Conservation (phyloP, 2,329 filamentous ascomycete genomes). For the Exophiala sp. region DNA sequence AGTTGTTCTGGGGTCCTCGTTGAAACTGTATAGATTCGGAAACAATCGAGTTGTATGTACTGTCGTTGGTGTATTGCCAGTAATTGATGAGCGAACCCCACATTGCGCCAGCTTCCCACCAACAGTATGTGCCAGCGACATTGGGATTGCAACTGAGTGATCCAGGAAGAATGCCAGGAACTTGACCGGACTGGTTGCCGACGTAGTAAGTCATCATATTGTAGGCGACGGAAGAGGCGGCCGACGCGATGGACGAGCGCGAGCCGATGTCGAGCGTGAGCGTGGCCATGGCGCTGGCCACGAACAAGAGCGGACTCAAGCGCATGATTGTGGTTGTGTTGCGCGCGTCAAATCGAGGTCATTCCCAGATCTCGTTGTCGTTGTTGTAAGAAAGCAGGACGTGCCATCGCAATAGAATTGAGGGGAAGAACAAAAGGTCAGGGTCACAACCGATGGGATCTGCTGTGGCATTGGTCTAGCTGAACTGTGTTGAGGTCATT, state of each 20-base stretch:
- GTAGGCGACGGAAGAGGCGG: conserved; percentile 36
- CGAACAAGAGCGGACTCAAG: background rate
- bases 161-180: conserved; percentile 39
- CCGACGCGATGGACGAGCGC: conserved; percentile 30
- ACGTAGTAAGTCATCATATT: conserved; percentile 41
- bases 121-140: conserved; percentile 34
- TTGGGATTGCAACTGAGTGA: conserved; percentile 33
- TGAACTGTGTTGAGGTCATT: too few relatives aligned
- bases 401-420: too few relatives aligned
- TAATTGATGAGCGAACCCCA: conserved; percentile 42
- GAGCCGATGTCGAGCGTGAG: conserved; percentile 13
- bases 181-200: conserved; percentile 36
- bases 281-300: conserved; percentile 9
- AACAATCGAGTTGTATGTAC: conserved; percentile 38
- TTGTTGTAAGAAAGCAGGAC: too few relatives aligned
- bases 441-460: too few relatives aligned
- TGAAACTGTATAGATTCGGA: conserved; percentile 39
- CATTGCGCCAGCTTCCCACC: conserved; percentile 47
- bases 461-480: too few relatives aligned
- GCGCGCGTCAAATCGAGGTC: too few relatives aligned
- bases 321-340: background rate
- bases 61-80: conserved; percentile 43
- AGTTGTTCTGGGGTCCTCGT: conserved; percentile 36
- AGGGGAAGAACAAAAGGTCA: too few relatives aligned
- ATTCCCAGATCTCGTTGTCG: too few relatives aligned